Evolutionary conservation across 2,329 filamentous ascomycete species (phyloP), one percentile per base, ranked within the genome.

Genomic region (Ramichloridium luteum): DNA sequence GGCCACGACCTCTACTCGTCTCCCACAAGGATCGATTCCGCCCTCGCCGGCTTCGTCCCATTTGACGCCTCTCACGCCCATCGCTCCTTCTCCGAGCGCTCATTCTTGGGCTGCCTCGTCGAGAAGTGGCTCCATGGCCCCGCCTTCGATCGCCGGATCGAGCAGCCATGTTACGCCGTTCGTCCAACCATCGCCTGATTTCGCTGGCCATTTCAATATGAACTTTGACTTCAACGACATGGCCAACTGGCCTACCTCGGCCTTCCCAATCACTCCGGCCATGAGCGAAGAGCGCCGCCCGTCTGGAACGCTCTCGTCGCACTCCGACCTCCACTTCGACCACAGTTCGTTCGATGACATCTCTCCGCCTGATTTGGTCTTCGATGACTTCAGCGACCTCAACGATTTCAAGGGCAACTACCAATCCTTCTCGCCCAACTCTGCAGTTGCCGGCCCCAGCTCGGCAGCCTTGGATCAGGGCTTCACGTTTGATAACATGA

Each of bases 381-480:
- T 77, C 52, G 65, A 73, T 31, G 60, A 69, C 18, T 65, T 67
- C 4, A 8, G 8, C n/a, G 71, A 74, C 33, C 77, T 80, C 49
- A 70, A 67, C 34, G 39, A 44, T 37, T 49, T 48, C 18, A 30
- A 34, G 9, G 36, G 33, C n/a, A 55, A 59, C 36, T 61, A 59
- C 13, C 55, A 42, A 40, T 35, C 43, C n/a, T 38, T 37, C n/a
- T 48, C 46, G 5, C 48, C 50, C 15, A 37, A 47, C 27, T 44
- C 46, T 12, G 40, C 36, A 17, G 39, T 41, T 13, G 43, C 36
- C 16, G 42, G 42, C 14, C 35, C 36, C 13, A 40, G 40, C 34
- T 34, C 33, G 14, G 40, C 39, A 28, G 35, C 35, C 50, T 44
- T 41, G n/a, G 45, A 42, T 26, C 79, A 28, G 66, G 67, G 48